A percentile compares a stretch with the other conserved stretches of the same genome.
Evolutionary conservation across 352 stramenopile species (phyloP).

Genomic region (Globisporangium uncinulatum): DNA sequence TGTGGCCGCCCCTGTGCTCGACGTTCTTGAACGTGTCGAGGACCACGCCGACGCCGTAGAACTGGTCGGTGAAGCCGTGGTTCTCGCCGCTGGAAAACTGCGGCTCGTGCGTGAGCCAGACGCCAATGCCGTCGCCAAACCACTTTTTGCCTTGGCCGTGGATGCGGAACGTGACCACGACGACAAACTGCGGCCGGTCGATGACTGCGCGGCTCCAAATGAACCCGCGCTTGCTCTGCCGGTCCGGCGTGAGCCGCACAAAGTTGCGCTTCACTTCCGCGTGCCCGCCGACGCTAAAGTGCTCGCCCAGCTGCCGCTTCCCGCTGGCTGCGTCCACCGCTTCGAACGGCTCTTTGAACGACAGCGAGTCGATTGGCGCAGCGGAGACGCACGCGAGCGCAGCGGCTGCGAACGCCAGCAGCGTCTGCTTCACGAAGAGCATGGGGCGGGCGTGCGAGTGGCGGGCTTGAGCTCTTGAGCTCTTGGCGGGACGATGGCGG

Average conservation of each 20-base stretch:
- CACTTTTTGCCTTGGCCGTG: constrained; percentile 69
- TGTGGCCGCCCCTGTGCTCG: constrained; percentile 71
- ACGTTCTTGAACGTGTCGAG: constrained; percentile 80
- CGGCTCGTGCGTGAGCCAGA: constrained; percentile 68
- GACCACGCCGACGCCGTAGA: constrained; percentile 62
- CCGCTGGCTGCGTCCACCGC: constrained; percentile 38
- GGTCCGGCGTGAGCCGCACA: constrained; percentile 71
- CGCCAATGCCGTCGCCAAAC: constrained; percentile 71
- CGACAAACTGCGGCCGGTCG: constrained; percentile 41
- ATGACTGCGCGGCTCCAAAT: constrained; percentile 56
- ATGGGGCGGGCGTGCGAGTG: neutral
- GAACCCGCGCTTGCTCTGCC: constrained; percentile 74
- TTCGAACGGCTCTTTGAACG: constrained; percentile 65
- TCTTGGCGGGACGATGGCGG: neutral
- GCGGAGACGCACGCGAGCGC: constrained; percentile 8
- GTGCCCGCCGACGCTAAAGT: constrained; percentile 44
- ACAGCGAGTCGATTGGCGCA: constrained; percentile 16
- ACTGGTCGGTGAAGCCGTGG: constrained; percentile 72
- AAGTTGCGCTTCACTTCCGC: constrained; percentile 82
- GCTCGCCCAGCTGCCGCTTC: constrained; percentile 51
- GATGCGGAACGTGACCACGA: constrained; percentile 72
- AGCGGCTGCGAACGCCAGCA: constrained; percentile 21
- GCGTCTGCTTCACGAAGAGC: constrained; percentile 9
- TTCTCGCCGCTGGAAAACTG: constrained; percentile 56
- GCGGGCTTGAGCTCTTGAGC: too few species aligned